Base-by-base conservation (phyloP, 306 rosid species). In the Ceratonia siliqua region DNA sequence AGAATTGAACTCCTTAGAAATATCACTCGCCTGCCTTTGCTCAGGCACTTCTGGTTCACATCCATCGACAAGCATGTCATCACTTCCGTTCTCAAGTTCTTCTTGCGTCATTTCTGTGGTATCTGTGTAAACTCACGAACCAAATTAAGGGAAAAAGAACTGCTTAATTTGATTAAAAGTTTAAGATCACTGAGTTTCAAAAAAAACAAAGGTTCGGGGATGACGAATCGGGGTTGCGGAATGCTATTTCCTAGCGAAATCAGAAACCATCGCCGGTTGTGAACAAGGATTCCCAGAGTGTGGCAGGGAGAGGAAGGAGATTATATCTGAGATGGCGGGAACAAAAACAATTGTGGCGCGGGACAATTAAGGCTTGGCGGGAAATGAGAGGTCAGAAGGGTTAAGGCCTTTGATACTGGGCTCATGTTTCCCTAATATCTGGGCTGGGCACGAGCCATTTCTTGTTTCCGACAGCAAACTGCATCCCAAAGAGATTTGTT, bases 31-130 rank as follows among this genome's bases (percentile, higher is more conserved):
- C 41, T 76, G 78, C 49, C 33, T 79, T 78, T 62, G 86, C 14
- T 81, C 86, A 67, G 50, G 39, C 14, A 13, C 41, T 24, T 32
- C 32, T 45, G 32, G 32, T 56, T 46, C 75, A 32, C 5, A 0
- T 41, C 76, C 81, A 43, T 88, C 93, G 6, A 88, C 79, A 36
- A 55, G 82, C 93, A 86, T 85, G 25, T 72, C 84, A 49, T 76
- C 82, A 3, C 32, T 74, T 48, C 75, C 87, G 32, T 54, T 76
- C 39, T 73, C 78, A 70, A 50, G 75, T 38, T 85, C 88, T 43
- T 81, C 81, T 17, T 28, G 6, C 10, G 54, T 24, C 79, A 74
- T 74, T 30, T 68, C 32, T 46, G 28, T 28, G 42, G 17, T 62
- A 9, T 8, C 1, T 3, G 4, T 14, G 36, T 5, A 6, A 10